A percentile compares a stretch with the other conserved stretches of the same genome.
phyloP scores from a whole-genome alignment of 495 filamentous ascomycete genomes.

The Recurvomyces mirabilis region DNA sequence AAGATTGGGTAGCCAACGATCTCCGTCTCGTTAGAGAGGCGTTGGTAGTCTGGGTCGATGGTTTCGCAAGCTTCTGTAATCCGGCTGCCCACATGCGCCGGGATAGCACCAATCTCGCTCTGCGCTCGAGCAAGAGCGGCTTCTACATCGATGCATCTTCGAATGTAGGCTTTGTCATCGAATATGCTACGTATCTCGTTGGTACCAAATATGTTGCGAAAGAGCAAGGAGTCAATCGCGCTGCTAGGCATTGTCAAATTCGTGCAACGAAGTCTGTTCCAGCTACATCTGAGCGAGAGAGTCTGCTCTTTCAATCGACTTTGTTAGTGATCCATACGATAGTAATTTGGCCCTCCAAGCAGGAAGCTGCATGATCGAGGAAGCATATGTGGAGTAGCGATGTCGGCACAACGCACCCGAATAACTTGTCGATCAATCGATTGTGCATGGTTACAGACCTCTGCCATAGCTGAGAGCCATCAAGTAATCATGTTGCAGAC shows the following conservation, averaged over 20 bases:
- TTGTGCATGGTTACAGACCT: too few species aligned
- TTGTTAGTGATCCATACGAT: too few species aligned
- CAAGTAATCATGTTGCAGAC: too few species aligned
- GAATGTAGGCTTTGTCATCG: conserved; percentile 40
- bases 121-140: conserved; percentile 40
- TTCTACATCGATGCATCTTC: conserved; percentile 41
- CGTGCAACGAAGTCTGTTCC: too few species aligned
- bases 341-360: too few species aligned
- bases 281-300: too few species aligned
- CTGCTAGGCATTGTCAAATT: conserved; percentile 15
- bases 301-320: too few species aligned
- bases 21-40: conserved; percentile 37
- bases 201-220: conserved; percentile 40
- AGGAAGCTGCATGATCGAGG: too few species aligned
- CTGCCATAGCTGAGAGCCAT: too few species aligned
- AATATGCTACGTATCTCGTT: conserved; percentile 43
- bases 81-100: conserved; percentile 31
- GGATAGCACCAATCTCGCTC: conserved; percentile 36
- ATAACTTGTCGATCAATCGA: too few species aligned
- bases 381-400: too few species aligned
- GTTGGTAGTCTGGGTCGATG: conserved; percentile 32
- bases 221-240: conserved; percentile 40
- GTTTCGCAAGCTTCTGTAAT: conserved; percentile 31
- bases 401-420: too few species aligned
- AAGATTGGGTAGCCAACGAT: conserved; percentile 45